phyloP scores from a whole-genome alignment of 805 yeast species.

The Candida sithepensis region DNA sequence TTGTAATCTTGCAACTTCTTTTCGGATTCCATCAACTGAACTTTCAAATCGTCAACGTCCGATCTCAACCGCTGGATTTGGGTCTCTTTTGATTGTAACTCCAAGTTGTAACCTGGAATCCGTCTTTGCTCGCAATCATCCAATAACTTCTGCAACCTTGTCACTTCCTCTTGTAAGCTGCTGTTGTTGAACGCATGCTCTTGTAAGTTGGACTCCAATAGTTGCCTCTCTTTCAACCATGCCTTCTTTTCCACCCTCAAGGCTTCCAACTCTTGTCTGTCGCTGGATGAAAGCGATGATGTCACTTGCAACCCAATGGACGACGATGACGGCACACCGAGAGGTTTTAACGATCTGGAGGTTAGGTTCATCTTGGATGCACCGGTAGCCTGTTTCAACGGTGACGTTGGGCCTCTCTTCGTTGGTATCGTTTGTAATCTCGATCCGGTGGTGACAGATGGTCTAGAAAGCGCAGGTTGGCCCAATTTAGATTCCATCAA shows the following conservation, averaged over 20 bases:
- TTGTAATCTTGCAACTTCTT: conserved; percentile 13
- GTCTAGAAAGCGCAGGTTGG: conserved; percentile 7
- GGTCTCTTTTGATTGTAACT: conserved; percentile 64
- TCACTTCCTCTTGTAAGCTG: conserved; percentile 32
- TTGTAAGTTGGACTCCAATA: conserved; percentile 27
- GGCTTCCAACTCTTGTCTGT: conserved; percentile 44
- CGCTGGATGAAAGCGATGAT: conserved; percentile 20
- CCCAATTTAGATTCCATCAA: not conserved
- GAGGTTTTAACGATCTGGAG: conserved; percentile 24
- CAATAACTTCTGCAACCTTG: conserved; percentile 30
- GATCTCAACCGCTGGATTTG: conserved; percentile 57
- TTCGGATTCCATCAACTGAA: conserved; percentile 36
- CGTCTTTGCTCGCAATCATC: conserved; percentile 48
- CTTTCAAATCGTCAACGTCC: conserved; percentile 57
- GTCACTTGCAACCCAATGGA: conserved; percentile 11
- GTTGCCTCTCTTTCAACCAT: conserved; percentile 38
- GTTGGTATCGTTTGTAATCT: conserved; percentile 43
- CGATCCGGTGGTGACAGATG: conserved; percentile 10
- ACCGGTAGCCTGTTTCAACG: conserved; percentile 40
- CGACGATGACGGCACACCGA: no score
- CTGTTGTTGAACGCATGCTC: conserved; percentile 29
- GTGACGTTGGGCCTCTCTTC: conserved; percentile 69
- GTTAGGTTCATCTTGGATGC: conserved; percentile 25
- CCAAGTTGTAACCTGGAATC: conserved; percentile 45
- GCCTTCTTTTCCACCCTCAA: conserved; percentile 51